These are phyloP conservation scores for Helicostylum pulchrum DNA, from an alignment of 192 early-diverging fungal genomes.

Conservation along the genomic window DNA sequence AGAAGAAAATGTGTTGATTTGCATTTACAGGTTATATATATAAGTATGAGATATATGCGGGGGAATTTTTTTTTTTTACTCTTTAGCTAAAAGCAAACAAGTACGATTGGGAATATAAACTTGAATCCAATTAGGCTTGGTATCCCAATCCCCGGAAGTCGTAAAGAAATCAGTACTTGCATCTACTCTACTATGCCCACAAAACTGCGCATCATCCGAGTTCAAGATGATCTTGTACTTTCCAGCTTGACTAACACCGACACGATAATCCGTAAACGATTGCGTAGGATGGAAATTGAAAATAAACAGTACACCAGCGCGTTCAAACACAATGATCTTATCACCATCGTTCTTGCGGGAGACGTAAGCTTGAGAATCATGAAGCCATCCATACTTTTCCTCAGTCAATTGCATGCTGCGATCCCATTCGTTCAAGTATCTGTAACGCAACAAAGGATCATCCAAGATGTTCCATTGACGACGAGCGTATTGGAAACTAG, in stretches of 20 bases:
- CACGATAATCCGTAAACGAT: slow-evolving; percentile 84
- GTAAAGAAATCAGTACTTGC: slow-evolving; percentile 59
- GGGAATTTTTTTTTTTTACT: not conserved
- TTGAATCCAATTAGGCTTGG: slow-evolving; percentile 73
- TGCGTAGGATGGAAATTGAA: slow-evolving; percentile 93
- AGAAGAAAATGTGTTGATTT: no score
- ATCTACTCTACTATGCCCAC: slow-evolving; percentile 81
- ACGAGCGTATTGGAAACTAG: slow-evolving; percentile 89
- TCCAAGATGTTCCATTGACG: slow-evolving; percentile 95
- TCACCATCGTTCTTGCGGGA: slow-evolving; percentile 88
- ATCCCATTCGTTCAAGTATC: slow-evolving; percentile 91
- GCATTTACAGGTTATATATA: no score
- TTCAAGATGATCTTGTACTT: slow-evolving; percentile 73
- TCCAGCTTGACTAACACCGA: slow-evolving; percentile 71
- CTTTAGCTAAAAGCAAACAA: slow-evolving; percentile 55
- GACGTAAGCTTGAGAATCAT: slow-evolving; percentile 70
- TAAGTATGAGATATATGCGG: no score
- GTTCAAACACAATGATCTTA: slow-evolving; percentile 93
- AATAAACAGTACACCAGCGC: slow-evolving; percentile 82
- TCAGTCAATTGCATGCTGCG: slow-evolving; percentile 79
- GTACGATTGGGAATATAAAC: slow-evolving; percentile 78
- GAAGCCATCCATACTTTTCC: slow-evolving; percentile 65
- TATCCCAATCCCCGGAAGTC: slow-evolving; percentile 71
- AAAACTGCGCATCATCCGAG: slow-evolving; percentile 72
- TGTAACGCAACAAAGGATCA: slow-evolving; percentile 84